Base-by-base conservation (phyloP, 2,329 filamentous ascomycete species). In the Colletotrichum lentis region DNA sequence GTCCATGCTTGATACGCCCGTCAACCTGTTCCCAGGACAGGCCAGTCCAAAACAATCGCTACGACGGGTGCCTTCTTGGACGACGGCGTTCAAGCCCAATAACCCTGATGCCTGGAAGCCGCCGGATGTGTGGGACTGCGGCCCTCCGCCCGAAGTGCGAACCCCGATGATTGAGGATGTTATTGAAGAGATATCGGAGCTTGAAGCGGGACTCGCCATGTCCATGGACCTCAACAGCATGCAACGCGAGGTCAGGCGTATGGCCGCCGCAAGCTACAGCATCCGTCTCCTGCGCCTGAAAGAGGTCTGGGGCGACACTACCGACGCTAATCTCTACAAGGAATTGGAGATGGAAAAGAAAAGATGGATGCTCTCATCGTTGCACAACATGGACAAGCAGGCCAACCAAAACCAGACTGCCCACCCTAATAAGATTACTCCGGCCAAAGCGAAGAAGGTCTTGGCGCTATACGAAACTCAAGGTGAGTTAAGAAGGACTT, bases 351-450 rank as follows among this genome's bases (percentile, higher is more conserved):
- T 86, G 55, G 84, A 86, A 69, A 86, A 86, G 73, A 86, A 87
- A 72, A 77, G 85, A 47, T 90, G 87, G 87, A 84, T 93, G 79
- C 79, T 90, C 41, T 88, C 84, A 35, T 83, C 83, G 1, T 77
- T 91, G 60, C 81, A 83, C 69, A 80, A 79, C 70, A 79, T 82
- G 73, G 82, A 80, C 44, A 80, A 81, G 39, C 71, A 74, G 1
- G 63, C 67, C 10, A 65, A 74, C 14, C 54, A 73, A 11, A 70
- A 73, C 8, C 64, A 70, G 0, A 22, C 43, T 31, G 59, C 20
- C 57, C 66, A 41, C 14, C 62, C 24, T 57, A 71, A 10, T 62
- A 71, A 55, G 62, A 69, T 69, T 44, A 62, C 60, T 24, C 59
- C 71, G 46, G 69, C 71, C 3, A 74, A 69, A 43, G 68, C 73